These are phyloP conservation scores for Dryadomyces quercus-mongolicae DNA, from an alignment of 2,329 filamentous ascomycete species.

Conservation along the genomic window DNA sequence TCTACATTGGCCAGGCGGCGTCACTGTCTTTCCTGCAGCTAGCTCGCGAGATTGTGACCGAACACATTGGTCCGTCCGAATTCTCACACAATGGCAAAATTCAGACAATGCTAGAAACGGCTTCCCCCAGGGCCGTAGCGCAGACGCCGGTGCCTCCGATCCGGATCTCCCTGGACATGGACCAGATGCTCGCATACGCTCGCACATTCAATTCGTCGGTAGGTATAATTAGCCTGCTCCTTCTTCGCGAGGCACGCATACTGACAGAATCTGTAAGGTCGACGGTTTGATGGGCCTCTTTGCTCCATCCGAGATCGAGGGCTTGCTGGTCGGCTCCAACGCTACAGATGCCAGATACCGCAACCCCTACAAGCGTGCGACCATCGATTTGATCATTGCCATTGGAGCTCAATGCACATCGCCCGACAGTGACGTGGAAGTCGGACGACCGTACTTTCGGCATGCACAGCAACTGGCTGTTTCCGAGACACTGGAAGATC, in stretches of 20 bases:
- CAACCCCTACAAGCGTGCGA: constrained; percentile 7
- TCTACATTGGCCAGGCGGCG: constrained; percentile 10
- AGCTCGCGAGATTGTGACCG: constrained; percentile 5
- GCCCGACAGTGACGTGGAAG: not conserved
- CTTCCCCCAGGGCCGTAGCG: not conserved
- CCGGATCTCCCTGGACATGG: not conserved
- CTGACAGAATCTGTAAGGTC: not conserved
- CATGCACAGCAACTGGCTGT: constrained; percentile 5
- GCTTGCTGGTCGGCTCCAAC: constrained; percentile 2
- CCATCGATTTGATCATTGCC: constrained; percentile 10
- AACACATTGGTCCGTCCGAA: constrained; percentile 8
- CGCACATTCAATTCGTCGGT: not conserved
- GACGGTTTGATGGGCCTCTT: constrained; percentile 6
- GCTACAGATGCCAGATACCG: constrained; percentile 2
- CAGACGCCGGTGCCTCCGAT: not conserved
- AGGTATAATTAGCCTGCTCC: not conserved
- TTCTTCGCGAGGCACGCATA: not conserved
- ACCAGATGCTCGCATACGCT: constrained; percentile 4
- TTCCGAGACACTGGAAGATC: constrained; percentile 36
- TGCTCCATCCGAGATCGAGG: constrained; percentile 5
- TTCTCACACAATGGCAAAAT: constrained; percentile 7
- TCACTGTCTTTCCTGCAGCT: constrained; percentile 11
- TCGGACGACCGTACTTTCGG: constrained; percentile 3
- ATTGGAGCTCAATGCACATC: constrained; percentile 12
- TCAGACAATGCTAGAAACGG: constrained; percentile 13